phyloP scores from a whole-genome alignment of 139 green algal species.

The Mesostigma viride region DNA sequence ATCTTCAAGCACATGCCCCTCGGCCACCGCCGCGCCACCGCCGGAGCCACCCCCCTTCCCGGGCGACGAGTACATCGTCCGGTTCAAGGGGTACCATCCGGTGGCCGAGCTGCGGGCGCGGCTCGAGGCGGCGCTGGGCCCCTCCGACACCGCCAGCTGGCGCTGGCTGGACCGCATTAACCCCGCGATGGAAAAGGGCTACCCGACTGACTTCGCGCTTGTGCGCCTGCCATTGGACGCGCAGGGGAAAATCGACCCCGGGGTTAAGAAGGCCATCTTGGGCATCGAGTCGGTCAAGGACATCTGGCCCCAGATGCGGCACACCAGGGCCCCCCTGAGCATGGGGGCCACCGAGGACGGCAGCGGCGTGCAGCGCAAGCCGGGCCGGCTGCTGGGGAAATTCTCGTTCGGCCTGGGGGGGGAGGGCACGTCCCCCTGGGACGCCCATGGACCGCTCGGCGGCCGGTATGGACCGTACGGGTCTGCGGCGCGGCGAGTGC shows the following conservation, averaged over 20 bases:
- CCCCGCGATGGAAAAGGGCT: slow-evolving; percentile 15
- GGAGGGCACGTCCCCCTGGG: too few species aligned
- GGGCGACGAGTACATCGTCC: slow-evolving; percentile 31
- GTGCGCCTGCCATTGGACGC: background rate
- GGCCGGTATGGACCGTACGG: background rate
- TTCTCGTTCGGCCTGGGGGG: background rate
- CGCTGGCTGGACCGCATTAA: slow-evolving; percentile 25
- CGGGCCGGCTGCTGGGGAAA: background rate
- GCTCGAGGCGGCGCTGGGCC: slow-evolving; percentile 8
- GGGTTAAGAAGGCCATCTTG: too few species aligned
- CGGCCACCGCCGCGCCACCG: too few species aligned
- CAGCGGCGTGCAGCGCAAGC: background rate
- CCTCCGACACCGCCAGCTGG: background rate
- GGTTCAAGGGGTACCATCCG: slow-evolving; percentile 18
- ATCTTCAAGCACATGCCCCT: too few species aligned
- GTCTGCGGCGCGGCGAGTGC: background rate
- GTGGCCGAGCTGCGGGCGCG: slow-evolving; percentile 6
- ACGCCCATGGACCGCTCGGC: too few species aligned
- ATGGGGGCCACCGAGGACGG: background rate
- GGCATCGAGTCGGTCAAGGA: slow-evolving; percentile 20
- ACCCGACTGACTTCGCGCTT: slow-evolving; percentile 30
- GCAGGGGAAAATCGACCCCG: background rate
- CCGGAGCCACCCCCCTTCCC: too few species aligned
- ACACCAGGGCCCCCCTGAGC: background rate
- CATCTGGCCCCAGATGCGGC: slow-evolving; percentile 15